These are phyloP conservation scores for Neocucurbitaria cava DNA, from an alignment of 2,329 filamentous ascomycete species.

Conservation along the genomic window DNA sequence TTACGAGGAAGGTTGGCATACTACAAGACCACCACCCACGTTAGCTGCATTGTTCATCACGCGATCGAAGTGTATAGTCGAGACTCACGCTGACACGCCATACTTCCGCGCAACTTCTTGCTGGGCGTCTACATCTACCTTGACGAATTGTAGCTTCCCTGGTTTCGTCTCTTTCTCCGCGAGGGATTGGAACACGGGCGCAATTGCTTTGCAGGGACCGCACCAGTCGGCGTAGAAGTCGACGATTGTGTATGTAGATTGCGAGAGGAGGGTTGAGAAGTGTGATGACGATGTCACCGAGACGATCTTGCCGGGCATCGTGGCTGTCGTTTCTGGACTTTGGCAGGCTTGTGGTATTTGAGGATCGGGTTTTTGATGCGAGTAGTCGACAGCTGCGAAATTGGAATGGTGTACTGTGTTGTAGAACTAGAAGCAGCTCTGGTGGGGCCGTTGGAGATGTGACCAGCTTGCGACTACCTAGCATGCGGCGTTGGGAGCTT, in stretches of 20 bases:
- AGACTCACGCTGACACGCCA: conserved; percentile 55
- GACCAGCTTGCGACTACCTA: conserved; percentile 32
- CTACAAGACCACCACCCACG: conserved; percentile 19
- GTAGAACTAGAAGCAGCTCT: neutral
- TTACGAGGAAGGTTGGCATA: conserved; percentile 59
- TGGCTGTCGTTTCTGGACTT: conserved; percentile 1
- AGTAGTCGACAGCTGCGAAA: neutral
- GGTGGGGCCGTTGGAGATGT: conserved; percentile 11
- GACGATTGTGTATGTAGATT: conserved; percentile 53
- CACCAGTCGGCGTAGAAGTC: conserved; percentile 65
- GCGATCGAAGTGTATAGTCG: neutral
- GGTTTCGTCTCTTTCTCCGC: conserved; percentile 58
- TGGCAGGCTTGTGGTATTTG: neutral
- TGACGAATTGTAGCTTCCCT: conserved; percentile 58
- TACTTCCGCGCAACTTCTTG: conserved; percentile 58
- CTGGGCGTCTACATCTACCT: conserved; percentile 63
- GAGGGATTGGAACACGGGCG: conserved; percentile 58
- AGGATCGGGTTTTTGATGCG: neutral
- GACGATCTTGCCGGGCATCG: conserved; percentile 43
- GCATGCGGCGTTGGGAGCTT: conserved; percentile 10
- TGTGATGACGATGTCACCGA: conserved; percentile 42
- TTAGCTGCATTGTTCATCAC: neutral
- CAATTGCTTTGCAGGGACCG: conserved; percentile 63
- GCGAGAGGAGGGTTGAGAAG: conserved; percentile 44
- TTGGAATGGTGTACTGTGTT: neutral